Evolutionary conservation across 805 yeast genomes (phyloP), one percentile per base, ranked within the genome.

Genomic region (Millerozyma miso): DNA sequence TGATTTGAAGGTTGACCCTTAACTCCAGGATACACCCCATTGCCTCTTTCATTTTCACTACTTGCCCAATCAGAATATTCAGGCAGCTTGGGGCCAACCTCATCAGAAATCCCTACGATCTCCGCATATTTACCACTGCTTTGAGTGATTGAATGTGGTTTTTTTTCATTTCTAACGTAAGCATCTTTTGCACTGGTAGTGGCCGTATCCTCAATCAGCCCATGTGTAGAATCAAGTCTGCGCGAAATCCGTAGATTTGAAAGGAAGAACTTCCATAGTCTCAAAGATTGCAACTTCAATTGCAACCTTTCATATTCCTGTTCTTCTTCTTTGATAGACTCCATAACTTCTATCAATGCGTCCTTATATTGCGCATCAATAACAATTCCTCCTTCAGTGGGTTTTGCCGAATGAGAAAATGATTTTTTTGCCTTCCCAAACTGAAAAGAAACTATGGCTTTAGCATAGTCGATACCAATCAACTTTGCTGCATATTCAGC

Each of bases 381-480:
- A 1, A 93, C 83, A 19, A 88, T 76, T 2, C 98, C 98, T 3
- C 81, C 80, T 34, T 80, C 74, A 41, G 71, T 68, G 0, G 95
- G 91, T 8, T 79, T 81, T 0, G 85, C 81, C 1, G 57, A 50
- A n/a, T 66, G 54, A 29, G 56, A 55, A 6, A 48, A 33, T 31
- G 70, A 60, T 35, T 70, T 58, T 35, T 64, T 61, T 20, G 71
- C 75, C 20, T 47, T 39, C 6, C 59, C 61, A 62, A 86, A 93
- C 43, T 88, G 93, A 64, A 93, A 91, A 0, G 90, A 88, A 2
- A 83, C 82, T 2, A 89, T 90, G 0, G 97, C 98, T 38, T 80
- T 82, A 0, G 96, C 97, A 65, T 73, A 88, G 50, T 88, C 96
- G 4, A 91, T 73, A 0, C 76, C 79, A 8, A 90, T 53, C 0